Evolutionary conservation across 2,329 filamentous ascomycete species (phyloP), one percentile per base, ranked within the genome.

Genomic region (Clarireedia homoeocarpa): DNA sequence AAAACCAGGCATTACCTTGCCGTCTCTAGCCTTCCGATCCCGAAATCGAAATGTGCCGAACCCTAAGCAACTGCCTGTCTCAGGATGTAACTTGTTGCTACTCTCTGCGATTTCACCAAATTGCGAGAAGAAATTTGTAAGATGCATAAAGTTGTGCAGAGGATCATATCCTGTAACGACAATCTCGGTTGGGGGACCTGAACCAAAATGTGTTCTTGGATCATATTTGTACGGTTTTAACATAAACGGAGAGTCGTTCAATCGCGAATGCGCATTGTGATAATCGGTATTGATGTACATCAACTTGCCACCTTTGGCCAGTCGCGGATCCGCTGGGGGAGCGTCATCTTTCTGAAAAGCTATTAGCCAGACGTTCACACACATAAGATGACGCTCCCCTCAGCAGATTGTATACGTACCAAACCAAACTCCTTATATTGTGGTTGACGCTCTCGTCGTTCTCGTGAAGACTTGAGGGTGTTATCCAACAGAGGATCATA

Each of bases 81-180:
- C 86, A 7, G 94, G 94, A 71, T 99, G 91, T 66, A 95, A 92
- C 70, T 95, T 92, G 68, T 96, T 96, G 67, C 89, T 91, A 65
- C 95, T 87, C 67, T 91, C 88, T 46, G 87, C 86, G 61, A 99
- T 91, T 57, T 96, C 89, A 53, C 91, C 91, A 72, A 88, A 95
- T 3, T 81, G 83, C 17, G 85, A 82, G 69, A 95, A 95, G 53
- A 89, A 81, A 47, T 86, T 82, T 17, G 81, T 82, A 51, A 96
- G 80, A 65, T 89, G 88, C 55, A 83, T 81, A 65, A 95, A 89
- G 12, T 89, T 82, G 42, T 88, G 86, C 61, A 97, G 76, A 6
- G 92, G 91, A 71, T 97, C 94, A 70, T 96, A 96, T n/a, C 91
- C 90, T n/a, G 85, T 91, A 20, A 96, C 90, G 4, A 97, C 86